Percentiles rank a stretch among this genome's conserved stretches.
phyloP scores from a whole-genome alignment of 345 rosid species.

The Salix brachista region DNA sequence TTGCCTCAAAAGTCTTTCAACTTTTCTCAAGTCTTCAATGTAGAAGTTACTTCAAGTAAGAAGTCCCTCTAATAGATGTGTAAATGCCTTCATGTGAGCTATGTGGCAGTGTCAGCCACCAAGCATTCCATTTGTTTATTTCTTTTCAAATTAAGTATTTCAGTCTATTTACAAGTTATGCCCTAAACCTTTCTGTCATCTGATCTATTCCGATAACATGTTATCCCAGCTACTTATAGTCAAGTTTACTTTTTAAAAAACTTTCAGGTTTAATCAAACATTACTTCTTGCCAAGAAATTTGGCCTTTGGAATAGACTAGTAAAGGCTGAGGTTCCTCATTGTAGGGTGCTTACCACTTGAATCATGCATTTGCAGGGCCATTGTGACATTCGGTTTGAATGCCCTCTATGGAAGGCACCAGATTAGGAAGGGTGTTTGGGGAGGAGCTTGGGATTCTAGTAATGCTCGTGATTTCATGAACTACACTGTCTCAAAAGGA shows the following conservation, averaged over 20 bases:
- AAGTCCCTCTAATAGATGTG: background rate
- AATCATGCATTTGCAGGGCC: constrained; percentile 49
- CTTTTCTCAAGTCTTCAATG: background rate
- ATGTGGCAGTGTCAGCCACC: background rate
- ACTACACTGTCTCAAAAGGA: constrained; percentile 73
- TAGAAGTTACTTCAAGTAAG: background rate
- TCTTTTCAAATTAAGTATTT: background rate
- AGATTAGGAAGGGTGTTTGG: constrained; percentile 49
- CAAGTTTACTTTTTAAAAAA: no score
- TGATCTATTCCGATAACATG: background rate
- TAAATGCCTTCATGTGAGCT: background rate
- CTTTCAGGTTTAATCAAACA: background rate
- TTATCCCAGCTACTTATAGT: background rate
- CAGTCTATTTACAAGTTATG: background rate
- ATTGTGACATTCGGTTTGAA: constrained; percentile 79
- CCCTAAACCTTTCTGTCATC: background rate
- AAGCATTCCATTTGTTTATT: background rate
- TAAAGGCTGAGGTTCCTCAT: background rate
- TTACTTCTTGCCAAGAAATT: constrained; percentile 1
- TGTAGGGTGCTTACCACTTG: constrained; percentile 2
- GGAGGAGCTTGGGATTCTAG: constrained; percentile 83
- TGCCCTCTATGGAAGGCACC: constrained; percentile 83
- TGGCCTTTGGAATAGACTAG: background rate
- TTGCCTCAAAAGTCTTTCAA: background rate
- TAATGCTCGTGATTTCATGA: constrained; percentile 69